These are phyloP conservation scores for Fusarium pseudonygamai DNA, from an alignment of 2,329 filamentous ascomycete species.

Conservation along the genomic window DNA sequence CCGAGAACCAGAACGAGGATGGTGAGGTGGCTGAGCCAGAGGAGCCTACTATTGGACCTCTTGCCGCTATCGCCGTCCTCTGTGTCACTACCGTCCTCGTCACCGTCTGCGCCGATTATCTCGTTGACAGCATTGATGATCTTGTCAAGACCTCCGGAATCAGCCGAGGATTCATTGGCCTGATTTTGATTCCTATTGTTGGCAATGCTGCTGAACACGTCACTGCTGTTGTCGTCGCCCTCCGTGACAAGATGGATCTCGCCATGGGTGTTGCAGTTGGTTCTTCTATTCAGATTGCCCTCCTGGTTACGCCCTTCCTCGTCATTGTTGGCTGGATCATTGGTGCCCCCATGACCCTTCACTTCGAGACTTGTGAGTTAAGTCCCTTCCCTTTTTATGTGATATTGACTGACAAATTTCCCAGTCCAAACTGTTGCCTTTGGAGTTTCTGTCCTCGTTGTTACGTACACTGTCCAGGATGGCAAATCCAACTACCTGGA, in stretches of 20 bases:
- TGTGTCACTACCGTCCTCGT: constrained; percentile 75
- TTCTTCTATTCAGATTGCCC: constrained; percentile 83
- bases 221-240: constrained; percentile 80
- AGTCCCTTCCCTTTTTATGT: not conserved
- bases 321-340: constrained; percentile 85
- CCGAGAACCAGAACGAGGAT: constrained; percentile 53
- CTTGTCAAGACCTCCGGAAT: constrained; percentile 76
- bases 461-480: constrained; percentile 80
- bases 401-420: constrained; percentile 18
- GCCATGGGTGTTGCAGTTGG: constrained; percentile 84
- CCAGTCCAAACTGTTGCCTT: constrained; percentile 79
- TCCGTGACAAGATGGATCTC: constrained; percentile 79
- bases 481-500: constrained; percentile 88
- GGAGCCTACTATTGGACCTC: constrained; percentile 66
- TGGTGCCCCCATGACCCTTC: constrained; percentile 76
- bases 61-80: constrained; percentile 72
- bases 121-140: constrained; percentile 79
- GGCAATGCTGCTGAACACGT: constrained; percentile 85
- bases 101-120: constrained; percentile 78
- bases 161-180: constrained; percentile 82
- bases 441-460: constrained; percentile 78
- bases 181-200: constrained; percentile 82
- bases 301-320: constrained; percentile 82
- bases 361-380: constrained; percentile 71
- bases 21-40: constrained; percentile 54